Base-by-base conservation (phyloP, 768 basidiomycete genomes). In the Dendrothele bispora region DNA sequence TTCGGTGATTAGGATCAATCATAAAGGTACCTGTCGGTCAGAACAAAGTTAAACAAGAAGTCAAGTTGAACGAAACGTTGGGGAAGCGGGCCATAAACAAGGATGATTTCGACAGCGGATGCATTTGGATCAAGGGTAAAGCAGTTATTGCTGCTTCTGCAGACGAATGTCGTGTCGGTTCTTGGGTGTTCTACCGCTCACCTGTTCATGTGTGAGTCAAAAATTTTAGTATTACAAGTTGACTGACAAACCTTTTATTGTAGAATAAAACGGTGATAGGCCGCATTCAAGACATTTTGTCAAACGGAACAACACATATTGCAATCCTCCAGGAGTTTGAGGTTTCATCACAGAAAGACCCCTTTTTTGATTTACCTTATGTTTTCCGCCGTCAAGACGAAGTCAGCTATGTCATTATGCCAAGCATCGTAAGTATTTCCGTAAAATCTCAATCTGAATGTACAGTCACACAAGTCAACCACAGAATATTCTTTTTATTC, bases 401-500 rank as follows among this genome's bases (percentile, higher is more conserved):
- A n/a, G 30, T 32, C 30, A 32, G 30, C n/a, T 39, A 11, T 20
- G 11, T 39, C 37, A 4, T 25, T 45, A 27, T 44, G 10, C 25
- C 25, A 46, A 43, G 35, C 20, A 5, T 12, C 21, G 42, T 48
- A 38, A 57, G 42, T 50, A 32, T 46, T 7, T 28, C 47, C 18
- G 42, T 30, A 14, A 24, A 32, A n/a, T 38, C 30, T 46, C 6
- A 25, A 7, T 36, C 27, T 28, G 25, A 26, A 25, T 39, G 7
- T 22, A 35, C 5, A 38, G 29, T 22, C 17, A 17, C 11, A 35
- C 12, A 14, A 36, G 20, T 32, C 40, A 20, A 32, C 47, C 35
- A 17, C 38, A 54, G 58, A 38, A 52, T 29, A 39, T 61, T 25
- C 39, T 26, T 6, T 60, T 63, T 38, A 50, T 37, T 10, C 50